These are phyloP conservation scores for Neurospora sublineolata DNA, from an alignment of 495 filamentous ascomycete species.

Conservation along the genomic window DNA sequence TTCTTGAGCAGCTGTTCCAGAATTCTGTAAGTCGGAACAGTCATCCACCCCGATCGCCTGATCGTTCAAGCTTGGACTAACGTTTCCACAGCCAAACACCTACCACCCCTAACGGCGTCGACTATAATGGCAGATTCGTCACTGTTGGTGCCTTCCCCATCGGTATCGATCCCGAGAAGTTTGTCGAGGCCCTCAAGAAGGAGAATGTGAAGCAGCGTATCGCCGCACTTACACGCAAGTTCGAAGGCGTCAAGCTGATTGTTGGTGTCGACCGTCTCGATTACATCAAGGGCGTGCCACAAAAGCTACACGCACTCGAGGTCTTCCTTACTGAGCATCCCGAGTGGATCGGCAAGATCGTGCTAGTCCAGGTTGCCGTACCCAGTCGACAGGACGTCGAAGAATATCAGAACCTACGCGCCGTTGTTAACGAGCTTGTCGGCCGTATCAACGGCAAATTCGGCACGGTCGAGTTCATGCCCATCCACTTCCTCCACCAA, in stretches of 20 bases:
- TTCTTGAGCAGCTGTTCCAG: constrained; percentile 78
- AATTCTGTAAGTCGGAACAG: constrained; percentile 49
- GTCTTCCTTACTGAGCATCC: constrained; percentile 85
- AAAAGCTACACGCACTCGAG: constrained; percentile 86
- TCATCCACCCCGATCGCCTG: not conserved
- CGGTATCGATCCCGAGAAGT: constrained; percentile 93
- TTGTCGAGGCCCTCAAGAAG: constrained; percentile 75
- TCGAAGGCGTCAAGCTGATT: constrained; percentile 79
- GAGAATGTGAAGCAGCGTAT: constrained; percentile 70
- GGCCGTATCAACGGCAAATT: constrained; percentile 90
- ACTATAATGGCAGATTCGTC: constrained; percentile 61
- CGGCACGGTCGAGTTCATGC: constrained; percentile 85
- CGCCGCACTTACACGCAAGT: constrained; percentile 61
- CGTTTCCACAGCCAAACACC: constrained; percentile 45
- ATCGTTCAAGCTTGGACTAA: not conserved
- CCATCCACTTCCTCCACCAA: constrained; percentile 89
- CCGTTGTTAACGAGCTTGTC: constrained; percentile 80
- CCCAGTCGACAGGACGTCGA: constrained; percentile 88
- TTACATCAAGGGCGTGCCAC: constrained; percentile 92
- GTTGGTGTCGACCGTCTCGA: constrained; percentile 89
- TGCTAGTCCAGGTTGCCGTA: constrained; percentile 87
- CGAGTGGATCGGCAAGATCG: constrained; percentile 82
- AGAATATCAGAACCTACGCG: constrained; percentile 86
- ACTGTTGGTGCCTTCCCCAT: constrained; percentile 80
- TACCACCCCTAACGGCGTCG: constrained; percentile 76